These are phyloP conservation scores for Aspergillus tubingensis DNA, from an alignment of 2,329 filamentous ascomycete species.

Conservation along the genomic window DNA sequence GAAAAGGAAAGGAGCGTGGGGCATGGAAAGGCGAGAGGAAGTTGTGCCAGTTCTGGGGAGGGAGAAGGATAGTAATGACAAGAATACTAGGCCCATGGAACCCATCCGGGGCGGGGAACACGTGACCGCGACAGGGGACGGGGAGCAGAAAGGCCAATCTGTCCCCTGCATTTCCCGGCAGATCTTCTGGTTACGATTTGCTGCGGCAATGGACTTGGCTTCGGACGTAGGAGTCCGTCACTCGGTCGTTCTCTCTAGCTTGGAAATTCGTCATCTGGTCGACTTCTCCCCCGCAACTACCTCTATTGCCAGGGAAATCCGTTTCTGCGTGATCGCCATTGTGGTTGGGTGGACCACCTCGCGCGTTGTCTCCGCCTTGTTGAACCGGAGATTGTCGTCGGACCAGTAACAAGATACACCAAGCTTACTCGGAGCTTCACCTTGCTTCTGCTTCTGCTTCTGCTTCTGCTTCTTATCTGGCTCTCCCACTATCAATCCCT, in stretches of 20 bases:
- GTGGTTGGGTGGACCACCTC: constrained; percentile 51
- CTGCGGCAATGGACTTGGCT: constrained; percentile 37
- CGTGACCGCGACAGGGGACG: constrained; percentile 17
- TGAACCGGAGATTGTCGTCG: constrained; percentile 26
- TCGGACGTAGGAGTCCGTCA: constrained; percentile 49
- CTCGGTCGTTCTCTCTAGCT: constrained; percentile 44
- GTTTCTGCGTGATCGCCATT: constrained; percentile 52
- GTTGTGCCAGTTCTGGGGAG: background rate
- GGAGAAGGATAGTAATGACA: background rate
- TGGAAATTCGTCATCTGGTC: constrained; percentile 54
- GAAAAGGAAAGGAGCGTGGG: background rate
- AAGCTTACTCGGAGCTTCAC: background rate
- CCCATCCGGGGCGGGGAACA: constrained; percentile 20
- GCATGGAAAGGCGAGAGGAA: background rate
- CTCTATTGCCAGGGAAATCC: constrained; percentile 53
- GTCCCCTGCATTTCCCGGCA: constrained; percentile 7
- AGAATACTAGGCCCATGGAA: background rate
- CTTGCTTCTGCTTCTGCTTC: background rate
- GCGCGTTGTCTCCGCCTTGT: constrained; percentile 38
- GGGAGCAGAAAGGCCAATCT: constrained; percentile 20
- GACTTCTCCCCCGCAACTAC: constrained; percentile 54
- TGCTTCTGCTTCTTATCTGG: background rate
- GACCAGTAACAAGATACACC: constrained; percentile 19
- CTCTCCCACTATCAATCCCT: background rate
- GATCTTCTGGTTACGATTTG: background rate